Evolutionary conservation across 2,329 filamentous ascomycete species (phyloP).

Genomic region (Arthrobotrys sphaeroides): DNA sequence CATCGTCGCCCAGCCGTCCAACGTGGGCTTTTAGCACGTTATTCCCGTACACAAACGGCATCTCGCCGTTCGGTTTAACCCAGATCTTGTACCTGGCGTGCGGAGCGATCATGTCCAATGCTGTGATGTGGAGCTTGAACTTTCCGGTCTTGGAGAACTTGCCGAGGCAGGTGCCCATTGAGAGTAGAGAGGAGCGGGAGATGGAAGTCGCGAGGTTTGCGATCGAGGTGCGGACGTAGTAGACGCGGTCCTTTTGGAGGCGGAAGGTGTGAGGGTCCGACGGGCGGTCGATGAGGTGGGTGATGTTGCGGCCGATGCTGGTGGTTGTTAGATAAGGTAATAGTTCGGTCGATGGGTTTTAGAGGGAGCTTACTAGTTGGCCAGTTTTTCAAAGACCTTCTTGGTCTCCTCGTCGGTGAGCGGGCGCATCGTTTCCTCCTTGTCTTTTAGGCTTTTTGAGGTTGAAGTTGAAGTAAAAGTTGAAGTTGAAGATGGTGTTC

Average conservation of each 20-base stretch:
- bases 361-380: conserved; percentile 86
- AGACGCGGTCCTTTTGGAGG: conserved; percentile 82
- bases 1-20: conserved; percentile 87
- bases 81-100: conserved; percentile 97
- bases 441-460: not conserved
- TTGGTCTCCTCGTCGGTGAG: conserved; percentile 74
- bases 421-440: conserved; percentile 72
- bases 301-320: conserved; percentile 66
- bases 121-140: conserved; percentile 92
- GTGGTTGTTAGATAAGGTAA: conserved; percentile 59
- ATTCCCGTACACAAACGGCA: conserved; percentile 95
- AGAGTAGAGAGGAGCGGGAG: conserved; percentile 81
- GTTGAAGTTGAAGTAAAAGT: conserved; percentile 1
- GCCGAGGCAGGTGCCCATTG: conserved; percentile 87
- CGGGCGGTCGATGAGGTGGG: conserved; percentile 73
- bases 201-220: conserved; percentile 91
- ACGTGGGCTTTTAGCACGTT: conserved; percentile 86
- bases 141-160: conserved; percentile 98
- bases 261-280: conserved; percentile 87
- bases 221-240: conserved; percentile 88
- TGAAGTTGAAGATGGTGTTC: conserved; percentile 22
- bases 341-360: conserved; percentile 67
- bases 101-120: conserved; percentile 85
- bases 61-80: conserved; percentile 95
- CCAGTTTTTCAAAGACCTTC: conserved; percentile 89